Conservation (phyloP, 805 yeast genomes). For the Yarrowia divulgata region DNA sequence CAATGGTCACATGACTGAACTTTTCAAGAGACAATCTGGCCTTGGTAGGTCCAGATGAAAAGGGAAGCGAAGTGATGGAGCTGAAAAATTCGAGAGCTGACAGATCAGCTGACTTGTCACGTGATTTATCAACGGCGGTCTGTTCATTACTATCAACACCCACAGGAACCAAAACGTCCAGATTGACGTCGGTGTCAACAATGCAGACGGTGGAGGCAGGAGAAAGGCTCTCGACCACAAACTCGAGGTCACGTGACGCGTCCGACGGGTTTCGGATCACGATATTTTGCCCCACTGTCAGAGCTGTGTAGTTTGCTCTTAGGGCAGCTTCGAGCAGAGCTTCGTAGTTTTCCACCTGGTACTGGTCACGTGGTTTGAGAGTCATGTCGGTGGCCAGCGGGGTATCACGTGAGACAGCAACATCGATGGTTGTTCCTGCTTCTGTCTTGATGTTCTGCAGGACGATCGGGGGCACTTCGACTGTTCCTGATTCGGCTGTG, state of each 20-base stretch:
- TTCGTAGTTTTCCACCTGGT: slow-evolving; percentile 57
- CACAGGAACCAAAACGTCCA: slow-evolving; percentile 48
- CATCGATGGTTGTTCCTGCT: slow-evolving; percentile 41
- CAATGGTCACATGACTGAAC: not conserved
- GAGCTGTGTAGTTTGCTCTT: slow-evolving; percentile 59
- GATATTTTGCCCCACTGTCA: slow-evolving; percentile 55
- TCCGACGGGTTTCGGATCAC: slow-evolving; percentile 48
- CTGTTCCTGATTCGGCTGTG: slow-evolving; percentile 53
- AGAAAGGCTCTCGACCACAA: slow-evolving; percentile 54
- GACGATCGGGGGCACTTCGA: slow-evolving; percentile 53
- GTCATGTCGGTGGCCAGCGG: slow-evolving; percentile 59
- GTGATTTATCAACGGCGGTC: too few relatives aligned
- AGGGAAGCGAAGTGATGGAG: not conserved
- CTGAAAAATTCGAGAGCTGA: not conserved
- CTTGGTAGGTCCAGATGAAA: not conserved
- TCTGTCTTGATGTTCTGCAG: slow-evolving; percentile 47
- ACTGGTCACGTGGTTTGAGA: slow-evolving; percentile 54
- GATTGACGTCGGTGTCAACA: slow-evolving; percentile 62
- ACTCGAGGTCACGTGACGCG: slow-evolving; percentile 44
- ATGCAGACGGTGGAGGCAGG: slow-evolving; percentile 55
- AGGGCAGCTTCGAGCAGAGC: slow-evolving; percentile 60
- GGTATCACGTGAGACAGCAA: slow-evolving; percentile 48
- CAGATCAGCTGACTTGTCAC: not conserved
- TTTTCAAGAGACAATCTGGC: not conserved
- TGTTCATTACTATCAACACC: not conserved